Evolutionary conservation across 2,329 filamentous ascomycete species (phyloP).

Genomic region (Cordyceps javanica): DNA sequence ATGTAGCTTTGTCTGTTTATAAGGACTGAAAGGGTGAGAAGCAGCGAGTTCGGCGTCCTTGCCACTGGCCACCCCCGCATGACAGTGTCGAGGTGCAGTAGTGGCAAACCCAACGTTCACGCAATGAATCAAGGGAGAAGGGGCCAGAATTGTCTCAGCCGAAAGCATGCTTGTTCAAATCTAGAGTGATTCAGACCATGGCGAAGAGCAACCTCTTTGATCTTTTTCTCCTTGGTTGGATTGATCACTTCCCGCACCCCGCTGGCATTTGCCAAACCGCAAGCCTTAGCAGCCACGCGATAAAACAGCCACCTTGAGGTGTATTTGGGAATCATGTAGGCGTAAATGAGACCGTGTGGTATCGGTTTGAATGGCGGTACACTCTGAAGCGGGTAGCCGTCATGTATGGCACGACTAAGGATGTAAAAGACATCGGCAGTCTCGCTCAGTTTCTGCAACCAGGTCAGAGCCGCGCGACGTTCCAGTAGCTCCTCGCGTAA

Average conservation of each 20-base stretch:
- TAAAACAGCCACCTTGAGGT: slow-evolving; percentile 37
- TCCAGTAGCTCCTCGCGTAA: slow-evolving; percentile 34
- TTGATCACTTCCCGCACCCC: slow-evolving; percentile 38
- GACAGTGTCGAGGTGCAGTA: neutral
- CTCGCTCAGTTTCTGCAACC: slow-evolving; percentile 33
- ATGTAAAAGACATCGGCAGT: slow-evolving; percentile 38
- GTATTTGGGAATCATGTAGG: slow-evolving; percentile 39
- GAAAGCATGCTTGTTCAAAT: slow-evolving; percentile 25
- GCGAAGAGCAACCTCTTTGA: slow-evolving; percentile 29
- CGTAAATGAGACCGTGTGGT: slow-evolving; percentile 25
- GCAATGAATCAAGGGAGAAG: neutral
- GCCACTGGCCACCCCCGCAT: neutral
- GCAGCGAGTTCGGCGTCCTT: neutral
- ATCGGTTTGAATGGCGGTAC: slow-evolving; percentile 20
- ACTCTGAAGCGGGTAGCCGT: slow-evolving; percentile 27
- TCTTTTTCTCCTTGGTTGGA: slow-evolving; percentile 32
- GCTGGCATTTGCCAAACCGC: slow-evolving; percentile 18
- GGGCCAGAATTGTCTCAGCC: slow-evolving; percentile 27
- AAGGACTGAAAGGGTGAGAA: neutral
- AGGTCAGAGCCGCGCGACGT: slow-evolving; percentile 24
- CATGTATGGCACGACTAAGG: slow-evolving; percentile 32
- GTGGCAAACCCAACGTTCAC: neutral
- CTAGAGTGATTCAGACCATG: slow-evolving; percentile 28
- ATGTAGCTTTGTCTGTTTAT: neutral
- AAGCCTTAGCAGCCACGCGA: slow-evolving; percentile 27